Conservation (phyloP, 768 basidiomycete species). For the Pluteus cervinus region DNA sequence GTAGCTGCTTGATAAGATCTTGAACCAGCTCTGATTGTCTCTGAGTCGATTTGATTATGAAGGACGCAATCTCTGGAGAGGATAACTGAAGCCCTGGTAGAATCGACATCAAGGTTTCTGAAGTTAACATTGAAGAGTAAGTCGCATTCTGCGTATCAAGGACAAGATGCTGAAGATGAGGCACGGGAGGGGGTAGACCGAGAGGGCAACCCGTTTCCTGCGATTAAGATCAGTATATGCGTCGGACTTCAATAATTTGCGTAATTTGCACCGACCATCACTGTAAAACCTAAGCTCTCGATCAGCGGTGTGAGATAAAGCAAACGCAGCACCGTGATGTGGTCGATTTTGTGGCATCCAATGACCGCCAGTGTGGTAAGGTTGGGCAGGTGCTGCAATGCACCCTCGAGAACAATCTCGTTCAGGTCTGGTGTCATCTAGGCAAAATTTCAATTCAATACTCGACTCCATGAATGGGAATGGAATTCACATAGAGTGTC, state of each 20-base stretch:
- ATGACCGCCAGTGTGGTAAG: slow-evolving; percentile 57
- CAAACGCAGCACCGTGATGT: slow-evolving; percentile 40
- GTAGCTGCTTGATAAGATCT: no score
- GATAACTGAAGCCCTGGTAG: slow-evolving; percentile 25
- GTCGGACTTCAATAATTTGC: slow-evolving; percentile 2
- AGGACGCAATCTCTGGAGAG: no score
- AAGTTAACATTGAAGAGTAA: no score
- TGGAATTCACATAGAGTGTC: slow-evolving; percentile 50
- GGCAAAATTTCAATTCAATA: neutral
- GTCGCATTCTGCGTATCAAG: slow-evolving; percentile 45
- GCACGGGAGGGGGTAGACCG: slow-evolving; percentile 25
- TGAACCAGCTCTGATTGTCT: no score
- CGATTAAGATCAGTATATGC: slow-evolving; percentile 3
- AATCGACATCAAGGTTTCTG: no score
- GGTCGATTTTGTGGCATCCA: slow-evolving; percentile 52
- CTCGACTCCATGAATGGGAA: neutral
- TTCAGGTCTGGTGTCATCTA: slow-evolving; percentile 57
- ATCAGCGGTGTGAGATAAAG: slow-evolving; percentile 46
- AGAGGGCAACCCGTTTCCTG: slow-evolving; percentile 31
- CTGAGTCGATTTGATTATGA: no score
- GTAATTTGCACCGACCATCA: slow-evolving; percentile 36
- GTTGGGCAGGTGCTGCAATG: slow-evolving; percentile 43
- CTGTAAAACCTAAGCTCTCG: slow-evolving; percentile 56
- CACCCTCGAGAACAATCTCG: slow-evolving; percentile 39
- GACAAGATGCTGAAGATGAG: slow-evolving; percentile 42